Evolutionary conservation across 176 grass and related monocot genomes (phyloP), one percentile per base, ranked within the genome.

Genomic region (Carex kokanica): DNA sequence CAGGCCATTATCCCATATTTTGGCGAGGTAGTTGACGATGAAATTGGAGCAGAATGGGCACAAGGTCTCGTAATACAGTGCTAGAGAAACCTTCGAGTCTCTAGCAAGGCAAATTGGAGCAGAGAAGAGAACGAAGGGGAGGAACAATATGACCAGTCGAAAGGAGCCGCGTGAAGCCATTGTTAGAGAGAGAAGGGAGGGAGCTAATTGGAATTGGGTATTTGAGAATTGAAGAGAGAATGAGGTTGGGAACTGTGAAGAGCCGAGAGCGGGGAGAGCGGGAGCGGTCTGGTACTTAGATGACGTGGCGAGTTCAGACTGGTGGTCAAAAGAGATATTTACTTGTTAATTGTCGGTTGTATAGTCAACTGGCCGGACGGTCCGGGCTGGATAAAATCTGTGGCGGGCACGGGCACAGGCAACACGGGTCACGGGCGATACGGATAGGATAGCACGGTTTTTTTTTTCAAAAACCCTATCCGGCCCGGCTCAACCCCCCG

Each of bases 31-130:
- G 75, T 90, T 94, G 11, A 90, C 92, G 36, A 98, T 90, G 89
- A 98, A 93, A 49, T 90, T 87, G 55, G 90, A 86, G 88, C 88
- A 90, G 84, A 89, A 91, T 5, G 92, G 95, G 87, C 92, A 94
- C 59, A 94, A 60, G 36, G 87, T 82, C 89, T 98, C 95, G 87
- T 94, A 98, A 84, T 94, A 98, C 66, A 98, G 92, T 25, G 79
- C 92, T 15, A 98, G 84, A 31, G 92, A 83, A 0, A 98, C 92
- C 84, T 86, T 91, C 29, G 47, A 7, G 31, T 9, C 84, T 23
- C 12, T 29, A 56, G 58, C 74, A 3, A 55, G 3, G 29, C 40
- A 41, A 60, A 21, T 52, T 20, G 61, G 43, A 60, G n/a, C 62
- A 34, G 62, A 47, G 60, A 34, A 81, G 14, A 60, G 59, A 25